Base-by-base conservation (phyloP, 768 basidiomycete genomes). In the Suillus subaureus region DNA sequence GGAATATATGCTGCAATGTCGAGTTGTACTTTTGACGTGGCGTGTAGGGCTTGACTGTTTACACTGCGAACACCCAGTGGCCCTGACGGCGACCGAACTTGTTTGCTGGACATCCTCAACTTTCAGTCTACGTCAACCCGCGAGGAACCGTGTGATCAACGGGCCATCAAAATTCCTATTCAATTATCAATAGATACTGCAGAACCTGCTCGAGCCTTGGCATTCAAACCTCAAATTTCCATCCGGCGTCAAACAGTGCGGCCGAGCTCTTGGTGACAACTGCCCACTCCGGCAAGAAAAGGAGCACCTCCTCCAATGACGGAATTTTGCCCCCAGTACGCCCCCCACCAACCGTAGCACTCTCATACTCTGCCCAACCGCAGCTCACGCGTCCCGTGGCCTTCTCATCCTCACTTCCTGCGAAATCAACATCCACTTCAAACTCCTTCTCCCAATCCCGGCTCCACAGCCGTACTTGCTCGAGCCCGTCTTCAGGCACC, bases 281-380 rank as follows among this genome's bases (percentile, higher is more conserved):
- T 12, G 83, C 87, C 91, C 91, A 93, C 55, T 82, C 77, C 23
- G 91, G 91, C 65, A 91, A 73, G 73, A 89, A 90, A 8, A 74
- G 71, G 8, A 91, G 71, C 33, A 85, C 82, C 71, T 93, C 91
- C 72, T 92, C 89, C 55, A 85, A 79, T 3, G 90, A 90, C 6
- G 91, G 90, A 23, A 92, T 90, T 76, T 79, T 83, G 37, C 75
- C 82, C 23, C 72, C 72, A 52, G 69, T 68, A 18, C 66, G 21
- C 21, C 80, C 80, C 66, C 81, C 78, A 49, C 85, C 87, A 15
- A 85, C 73, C 67, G 80, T 83, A 51, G 73, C 87, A 69, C 84
- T 85, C 74, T 85, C 84, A 69, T 88, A 87, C 71, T 92, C 90
- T n/a, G 82, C 84, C 86, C 89, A 91, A 63, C 85, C 84, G 66